Conservation (phyloP, 2,329 filamentous ascomycete genomes). For the Helotiales sp. region DNA sequence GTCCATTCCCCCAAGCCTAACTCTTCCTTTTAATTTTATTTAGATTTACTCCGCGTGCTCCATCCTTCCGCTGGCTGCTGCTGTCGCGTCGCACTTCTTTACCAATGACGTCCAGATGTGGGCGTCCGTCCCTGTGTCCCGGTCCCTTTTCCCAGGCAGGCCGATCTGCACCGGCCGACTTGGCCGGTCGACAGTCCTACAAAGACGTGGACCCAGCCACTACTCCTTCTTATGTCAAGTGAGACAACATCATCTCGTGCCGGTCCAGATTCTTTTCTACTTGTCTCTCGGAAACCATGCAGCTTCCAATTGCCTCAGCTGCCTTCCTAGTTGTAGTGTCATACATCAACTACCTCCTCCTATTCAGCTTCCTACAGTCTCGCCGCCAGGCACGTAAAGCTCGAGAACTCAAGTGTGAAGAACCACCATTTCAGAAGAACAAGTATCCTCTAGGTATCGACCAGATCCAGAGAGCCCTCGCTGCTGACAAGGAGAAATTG, state of each 20-base stretch:
- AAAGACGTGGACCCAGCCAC: not conserved
- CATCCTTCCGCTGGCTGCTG: too few species aligned
- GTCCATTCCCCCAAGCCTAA: too few species aligned
- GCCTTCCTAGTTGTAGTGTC: slow-evolving; percentile 14
- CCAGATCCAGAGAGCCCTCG: slow-evolving; percentile 33
- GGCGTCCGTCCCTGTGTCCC: not conserved
- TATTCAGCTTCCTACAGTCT: slow-evolving; percentile 25
- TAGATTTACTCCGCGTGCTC: too few species aligned
- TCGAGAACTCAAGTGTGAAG: slow-evolving; percentile 37
- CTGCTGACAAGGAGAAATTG: slow-evolving; percentile 31
- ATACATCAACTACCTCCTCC: slow-evolving; percentile 29
- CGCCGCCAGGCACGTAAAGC: slow-evolving; percentile 32
- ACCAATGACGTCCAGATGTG: not conserved
- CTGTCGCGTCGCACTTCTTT: not conserved
- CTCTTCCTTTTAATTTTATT: too few species aligned
- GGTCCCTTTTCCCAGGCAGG: too few species aligned
- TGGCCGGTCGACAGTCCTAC: not conserved
- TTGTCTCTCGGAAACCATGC: too few species aligned
- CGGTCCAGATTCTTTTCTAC: too few species aligned
- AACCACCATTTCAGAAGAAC: slow-evolving; percentile 33
- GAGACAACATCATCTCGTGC: too few species aligned
- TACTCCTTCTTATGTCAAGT: not conserved
- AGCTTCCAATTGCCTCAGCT: not conserved
- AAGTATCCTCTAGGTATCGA: slow-evolving; percentile 38
- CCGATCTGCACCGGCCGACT: slow-evolving; percentile 2